Evolutionary conservation across 495 filamentous ascomycete genomes (phyloP), one percentile per base, ranked within the genome.

Genomic region (Annulohypoxylon nitens): DNA sequence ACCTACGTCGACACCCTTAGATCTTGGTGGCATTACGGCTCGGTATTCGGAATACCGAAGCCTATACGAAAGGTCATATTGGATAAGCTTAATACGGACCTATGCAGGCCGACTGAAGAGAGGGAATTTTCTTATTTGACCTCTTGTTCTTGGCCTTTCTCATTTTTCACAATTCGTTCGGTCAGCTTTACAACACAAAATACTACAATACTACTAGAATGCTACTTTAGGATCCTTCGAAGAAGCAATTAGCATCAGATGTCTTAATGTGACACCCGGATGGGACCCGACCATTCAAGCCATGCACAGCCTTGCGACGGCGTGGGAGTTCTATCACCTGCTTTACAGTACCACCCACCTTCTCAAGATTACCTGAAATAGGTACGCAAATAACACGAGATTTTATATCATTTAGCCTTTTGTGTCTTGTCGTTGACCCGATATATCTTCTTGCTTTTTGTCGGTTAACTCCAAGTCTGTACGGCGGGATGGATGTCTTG

Each of bases 221-320:
- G 3, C 25, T 37, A 55, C 36, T 34, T 18, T 0, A 26, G 25
- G 62, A 60, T 58, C 55, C 50, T 61, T 62, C 63, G 33, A 33
- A 39, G 8, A 61, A 43, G 16, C 8, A 57, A 9, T 60, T 41
- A 50, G 36, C 37, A 54, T 60, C 61, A 70, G 63, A 62, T 51
- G 50, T 34, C 47, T 48, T 12, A 36, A 39, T 45, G 59, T 69
- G 12, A 55, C 61, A 73, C 54, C 64, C 55, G 61, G 70, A 57
- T 48, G 60, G 47, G 30, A 73, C 39, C 70, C 70, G 47, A 64
- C 64, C 70, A 73, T 64, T 68, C 64, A 67, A n/a, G 14, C 39
- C 62, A 36, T 51, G 63, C 70, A 63, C 63, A 3, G 43, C 16
- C 23, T 60, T 33, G 48, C 48, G 33, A 23, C 53, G 30, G 45